Base-by-base conservation (phyloP, 805 yeast species). In the Clavispora carvajalis region DNA sequence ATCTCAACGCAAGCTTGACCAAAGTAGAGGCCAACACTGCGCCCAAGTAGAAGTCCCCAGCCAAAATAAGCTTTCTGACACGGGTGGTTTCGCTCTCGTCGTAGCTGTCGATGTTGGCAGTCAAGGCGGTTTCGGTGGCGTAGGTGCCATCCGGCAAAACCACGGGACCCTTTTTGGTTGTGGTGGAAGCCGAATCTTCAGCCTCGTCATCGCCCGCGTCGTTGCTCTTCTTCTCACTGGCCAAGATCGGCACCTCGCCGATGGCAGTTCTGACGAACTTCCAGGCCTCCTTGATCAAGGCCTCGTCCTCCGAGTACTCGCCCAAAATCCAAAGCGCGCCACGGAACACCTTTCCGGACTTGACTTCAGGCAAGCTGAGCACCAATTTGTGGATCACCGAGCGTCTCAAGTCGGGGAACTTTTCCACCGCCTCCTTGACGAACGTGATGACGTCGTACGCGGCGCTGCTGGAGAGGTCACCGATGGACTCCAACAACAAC, bases 91-190 rank as follows among this genome's bases (percentile, higher is more conserved):
- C 60, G n/a, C 73, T 67, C n/a, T 62, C 59, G 4, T 57, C 62
- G 5, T 59, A 61, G 12, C 48, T 48, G 7, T 52, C 47, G 19
- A 49, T 43, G 30, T 68, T 69, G 5, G 79, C 66, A 12, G 84
- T 84, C 42, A 82, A 65, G 0, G 95, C 93, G 47, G 80, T 79
- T 65, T 93, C 99, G 31, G 96, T 86, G 22, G 99, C 99, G 64
- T 93, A 93, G 0, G 99, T 93, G 53, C 99, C 99, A 67, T 93
- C 99, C n/a, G 99, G 96, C 49, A 93, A 74, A 44, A 93, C 82
- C 44, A 84, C 82, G 16, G 97, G 97, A 34, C 86, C 86, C 28
- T 50, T 48, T 42, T 68, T 60, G 5, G 39, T 34, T 24, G 38
- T 38, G 37, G 61, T 54, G 10, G 38, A 30, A 8, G 52, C 50